Evolutionary conservation across 176 grass and related monocot species (phyloP), one percentile per base, ranked within the genome.

Genomic region (Eremochloa ophiuroides): DNA sequence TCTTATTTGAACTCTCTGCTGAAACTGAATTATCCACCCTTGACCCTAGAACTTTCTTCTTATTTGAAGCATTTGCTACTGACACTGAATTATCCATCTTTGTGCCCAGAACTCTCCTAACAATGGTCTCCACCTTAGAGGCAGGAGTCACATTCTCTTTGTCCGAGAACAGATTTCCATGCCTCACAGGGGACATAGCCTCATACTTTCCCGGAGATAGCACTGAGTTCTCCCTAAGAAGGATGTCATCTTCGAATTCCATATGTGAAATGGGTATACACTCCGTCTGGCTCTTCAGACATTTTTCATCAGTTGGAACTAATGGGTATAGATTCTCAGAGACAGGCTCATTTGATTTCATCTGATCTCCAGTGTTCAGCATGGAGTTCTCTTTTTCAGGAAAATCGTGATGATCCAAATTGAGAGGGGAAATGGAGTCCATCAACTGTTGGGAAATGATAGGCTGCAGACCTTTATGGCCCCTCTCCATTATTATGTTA

Each of bases 81-180:
- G 42, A 74, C 13, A 78, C 59, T 43, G 63, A 71, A 83, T 79
- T 76, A 68, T 80, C 83, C 75, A 83, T 83, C 84, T 69, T 77
- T 72, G 83, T 76, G 37, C 91, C 75, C 93, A 91, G 78, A 82
- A 87, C 76, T 78, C 65, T 83, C 39, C 87, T 29, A 71, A 20
- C 56, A 80, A 48, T 62, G 35, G 62, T 50, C 66, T 97, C 82
- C 23, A 71, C 83, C 64, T 50, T 85, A 79, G 72, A 87, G 77
- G 47, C 34, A 69, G 84, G 81, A 66, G 73, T 93, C 31, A 76
- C 34, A 85, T 91, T 88, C 46, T 97, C 83, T 53, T 86, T 96
- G 38, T 87, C 73, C 25, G 86, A 82, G 44, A 41, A 87, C 72
- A 89, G 23, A 53, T 68, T 40, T 84, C 46, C 77, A 62, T 89